Percentiles rank a stretch among this genome's conserved stretches.
Evolutionary conservation across 192 early-diverging fungal genomes (phyloP).

Genomic region (Phycomyces blakesleeanus): DNA sequence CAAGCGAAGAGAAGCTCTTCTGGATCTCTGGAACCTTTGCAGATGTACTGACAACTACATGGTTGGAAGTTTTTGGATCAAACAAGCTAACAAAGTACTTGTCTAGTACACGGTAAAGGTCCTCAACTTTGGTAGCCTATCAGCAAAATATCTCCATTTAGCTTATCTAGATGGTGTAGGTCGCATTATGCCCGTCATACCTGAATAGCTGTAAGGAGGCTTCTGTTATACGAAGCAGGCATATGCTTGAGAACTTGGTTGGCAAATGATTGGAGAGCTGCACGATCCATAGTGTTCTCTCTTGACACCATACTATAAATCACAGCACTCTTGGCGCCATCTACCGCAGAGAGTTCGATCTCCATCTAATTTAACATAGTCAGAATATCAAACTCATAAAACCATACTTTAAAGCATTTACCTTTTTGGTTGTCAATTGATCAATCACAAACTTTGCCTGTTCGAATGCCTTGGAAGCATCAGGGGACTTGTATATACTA

Average conservation of each 20-base stretch:
- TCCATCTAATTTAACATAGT: slow-evolving; percentile 25
- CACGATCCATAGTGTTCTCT: slow-evolving; percentile 37
- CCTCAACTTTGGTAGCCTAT: slow-evolving; percentile 41
- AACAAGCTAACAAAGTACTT: slow-evolving; percentile 53
- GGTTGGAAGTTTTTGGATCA: slow-evolving; percentile 41
- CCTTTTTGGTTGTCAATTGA: slow-evolving; percentile 44
- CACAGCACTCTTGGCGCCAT: slow-evolving; percentile 57
- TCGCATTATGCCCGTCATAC: slow-evolving; percentile 3
- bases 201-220: slow-evolving; percentile 49
- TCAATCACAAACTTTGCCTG: slow-evolving; percentile 47
- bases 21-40: slow-evolving; percentile 51
- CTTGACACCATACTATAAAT: slow-evolving; percentile 48
- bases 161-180: not conserved
- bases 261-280: slow-evolving; percentile 47
- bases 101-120: slow-evolving; percentile 42
- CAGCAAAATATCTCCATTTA: not conserved
- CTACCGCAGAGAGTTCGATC: slow-evolving; percentile 44
- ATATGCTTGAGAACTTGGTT: slow-evolving; percentile 49
- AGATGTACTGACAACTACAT: slow-evolving; percentile 47
- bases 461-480: slow-evolving; percentile 51
- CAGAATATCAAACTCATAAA: not conserved
- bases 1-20: slow-evolving; percentile 43
- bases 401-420: slow-evolving; percentile 8
- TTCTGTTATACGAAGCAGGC: slow-evolving; percentile 43
- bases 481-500: slow-evolving; percentile 47